Evolutionary conservation across 257 asterid species (phyloP).

Genomic region (Solanum corneliomulleri): DNA sequence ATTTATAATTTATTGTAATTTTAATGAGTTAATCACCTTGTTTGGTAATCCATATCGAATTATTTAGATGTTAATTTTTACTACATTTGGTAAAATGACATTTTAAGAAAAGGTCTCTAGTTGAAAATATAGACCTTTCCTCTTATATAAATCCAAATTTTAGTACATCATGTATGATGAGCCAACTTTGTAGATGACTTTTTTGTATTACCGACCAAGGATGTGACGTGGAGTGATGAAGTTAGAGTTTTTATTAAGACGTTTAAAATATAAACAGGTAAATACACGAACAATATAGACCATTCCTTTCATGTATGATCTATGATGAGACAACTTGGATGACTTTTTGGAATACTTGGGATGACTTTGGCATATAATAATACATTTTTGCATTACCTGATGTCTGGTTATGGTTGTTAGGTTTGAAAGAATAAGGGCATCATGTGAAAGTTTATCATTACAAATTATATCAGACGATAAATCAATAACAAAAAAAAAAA

Average conservation of each 20-base stretch:
- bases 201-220: background rate
- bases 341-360: background rate
- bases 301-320: background rate
- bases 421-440: too few species aligned
- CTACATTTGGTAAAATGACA: background rate
- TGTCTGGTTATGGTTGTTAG: background rate
- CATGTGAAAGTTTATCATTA: too few species aligned
- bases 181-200: background rate
- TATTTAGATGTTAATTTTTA: background rate
- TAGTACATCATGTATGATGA: background rate
- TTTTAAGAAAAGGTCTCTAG: background rate
- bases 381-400: background rate
- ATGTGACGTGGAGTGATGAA: too few species aligned
- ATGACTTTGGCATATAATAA: background rate
- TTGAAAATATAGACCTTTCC: background rate
- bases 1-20: background rate
- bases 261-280: too few species aligned
- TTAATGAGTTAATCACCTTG: background rate
- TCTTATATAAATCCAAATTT: background rate
- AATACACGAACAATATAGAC: background rate
- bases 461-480: background rate
- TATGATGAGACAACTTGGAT: background rate
- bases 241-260: too few species aligned
- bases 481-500: too few species aligned
- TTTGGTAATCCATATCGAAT: background rate